phyloP scores from a whole-genome alignment of 1,139 yeast genomes.

The Suhomyces bokatorum region DNA sequence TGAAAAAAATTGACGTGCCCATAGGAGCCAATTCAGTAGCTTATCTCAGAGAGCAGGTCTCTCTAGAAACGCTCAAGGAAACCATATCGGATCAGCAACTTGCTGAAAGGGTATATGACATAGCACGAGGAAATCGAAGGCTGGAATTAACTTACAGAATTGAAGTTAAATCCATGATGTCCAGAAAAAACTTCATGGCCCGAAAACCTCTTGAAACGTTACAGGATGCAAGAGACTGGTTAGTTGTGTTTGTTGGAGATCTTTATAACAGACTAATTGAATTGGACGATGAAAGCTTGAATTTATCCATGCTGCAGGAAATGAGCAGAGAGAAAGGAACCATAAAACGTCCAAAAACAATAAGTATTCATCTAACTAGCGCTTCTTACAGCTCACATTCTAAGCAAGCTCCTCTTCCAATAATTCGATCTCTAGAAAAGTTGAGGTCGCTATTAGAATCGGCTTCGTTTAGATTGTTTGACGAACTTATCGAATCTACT shows the following conservation, averaged over 20 bases:
- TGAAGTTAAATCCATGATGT: conserved; percentile 81
- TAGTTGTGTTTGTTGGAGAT: conserved; percentile 81
- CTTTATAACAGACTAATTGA: conserved; percentile 69
- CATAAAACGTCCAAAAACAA: conserved; percentile 53
- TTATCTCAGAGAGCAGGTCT: conserved; percentile 49
- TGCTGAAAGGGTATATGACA: conserved; percentile 51
- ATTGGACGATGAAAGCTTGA: conserved; percentile 64
- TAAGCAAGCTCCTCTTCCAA: conserved; percentile 46
- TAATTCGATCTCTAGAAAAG: conserved; percentile 40
- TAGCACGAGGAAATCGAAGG: conserved; percentile 64
- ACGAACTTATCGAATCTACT: conserved; percentile 30
- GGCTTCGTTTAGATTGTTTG: conserved; percentile 33
- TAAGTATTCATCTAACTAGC: conserved; percentile 39
- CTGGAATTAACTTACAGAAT: conserved; percentile 58
- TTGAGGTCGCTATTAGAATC: conserved; percentile 32
- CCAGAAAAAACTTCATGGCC: conserved; percentile 72
- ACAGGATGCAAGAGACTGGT: conserved; percentile 74
- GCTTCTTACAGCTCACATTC: conserved; percentile 33
- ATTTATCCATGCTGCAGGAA: conserved; percentile 30
- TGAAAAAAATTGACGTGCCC: conserved; percentile 47
- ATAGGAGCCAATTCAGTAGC: conserved; percentile 40
- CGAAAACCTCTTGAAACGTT: conserved; percentile 51
- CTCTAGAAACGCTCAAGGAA: conserved; percentile 33
- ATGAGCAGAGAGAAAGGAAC: conserved; percentile 24
- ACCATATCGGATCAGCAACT: conserved; percentile 41